Percentiles rank a stretch among this genome's conserved stretches.
Evolutionary conservation across 345 rosid species (phyloP).

Genomic region (Populus pruinosa): DNA sequence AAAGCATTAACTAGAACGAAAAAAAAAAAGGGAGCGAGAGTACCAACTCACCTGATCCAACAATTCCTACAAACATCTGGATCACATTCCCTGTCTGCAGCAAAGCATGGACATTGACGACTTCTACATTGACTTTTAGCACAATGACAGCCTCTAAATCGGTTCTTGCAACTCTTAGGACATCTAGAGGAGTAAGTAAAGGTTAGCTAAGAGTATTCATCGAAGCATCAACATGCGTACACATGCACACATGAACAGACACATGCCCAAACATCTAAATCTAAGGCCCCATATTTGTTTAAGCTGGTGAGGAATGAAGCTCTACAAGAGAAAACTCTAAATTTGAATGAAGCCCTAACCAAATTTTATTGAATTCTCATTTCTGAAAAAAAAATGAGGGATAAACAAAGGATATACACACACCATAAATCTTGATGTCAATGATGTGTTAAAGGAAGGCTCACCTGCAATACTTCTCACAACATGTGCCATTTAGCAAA

Average conservation of each 20-base stretch:
- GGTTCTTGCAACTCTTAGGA: slow-evolving; percentile 92
- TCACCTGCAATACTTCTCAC: slow-evolving; percentile 99
- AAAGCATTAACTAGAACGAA: neutral
- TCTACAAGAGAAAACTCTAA: neutral
- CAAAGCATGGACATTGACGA: slow-evolving; percentile 99
- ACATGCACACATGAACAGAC: neutral
- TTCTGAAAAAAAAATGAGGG: neutral
- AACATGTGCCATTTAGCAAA: slow-evolving; percentile 91
- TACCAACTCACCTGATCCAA: slow-evolving; percentile 81
- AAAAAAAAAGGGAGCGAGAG: neutral
- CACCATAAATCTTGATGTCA: neutral
- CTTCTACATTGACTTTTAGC: slow-evolving; percentile 99
- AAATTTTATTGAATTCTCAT: neutral
- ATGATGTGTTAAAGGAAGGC: slow-evolving; percentile 13
- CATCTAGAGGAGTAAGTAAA: slow-evolving; percentile 52
- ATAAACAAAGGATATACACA: neutral
- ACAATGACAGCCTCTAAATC: slow-evolving; percentile 99
- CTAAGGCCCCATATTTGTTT: neutral
- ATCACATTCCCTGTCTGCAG: slow-evolving; percentile 99
- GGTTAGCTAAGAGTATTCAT: slow-evolving; percentile 14
- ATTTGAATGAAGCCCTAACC: neutral
- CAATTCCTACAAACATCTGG: slow-evolving; percentile 99
- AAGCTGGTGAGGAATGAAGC: neutral
- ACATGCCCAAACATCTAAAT: neutral
- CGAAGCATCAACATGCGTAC: neutral